A percentile compares a stretch with the other conserved stretches of the same genome.
Evolutionary conservation across 2,329 filamentous ascomycete species (phyloP).

Genomic region (Helotiales sp.): DNA sequence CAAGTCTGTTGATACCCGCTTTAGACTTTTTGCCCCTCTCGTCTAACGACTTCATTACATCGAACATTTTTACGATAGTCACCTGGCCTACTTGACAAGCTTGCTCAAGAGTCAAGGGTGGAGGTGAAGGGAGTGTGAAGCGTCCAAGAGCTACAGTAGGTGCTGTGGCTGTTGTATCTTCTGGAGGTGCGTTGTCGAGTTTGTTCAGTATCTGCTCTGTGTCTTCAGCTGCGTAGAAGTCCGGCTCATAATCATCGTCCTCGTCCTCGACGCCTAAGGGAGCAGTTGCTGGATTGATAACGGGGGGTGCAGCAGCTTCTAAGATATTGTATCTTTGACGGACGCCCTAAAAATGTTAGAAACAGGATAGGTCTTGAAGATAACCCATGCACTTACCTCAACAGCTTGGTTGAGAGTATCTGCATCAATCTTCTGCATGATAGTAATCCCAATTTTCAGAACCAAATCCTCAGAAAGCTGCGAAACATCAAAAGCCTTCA

Average conservation of each 20-base stretch:
- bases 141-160: constrained; percentile 63
- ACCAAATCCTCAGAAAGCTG: constrained; percentile 77
- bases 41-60: constrained; percentile 75
- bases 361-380: not conserved
- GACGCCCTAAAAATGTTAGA: constrained; percentile 50
- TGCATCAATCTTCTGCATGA: constrained; percentile 74
- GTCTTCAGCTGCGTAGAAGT: constrained; percentile 75
- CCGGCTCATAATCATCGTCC: constrained; percentile 92
- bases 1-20: constrained; percentile 80
- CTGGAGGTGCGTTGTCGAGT: constrained; percentile 70
- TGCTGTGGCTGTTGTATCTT: constrained; percentile 53
- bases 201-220: constrained; percentile 79
- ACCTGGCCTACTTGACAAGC: constrained; percentile 75
- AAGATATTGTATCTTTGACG: constrained; percentile 52
- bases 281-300: constrained; percentile 62
- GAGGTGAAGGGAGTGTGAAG: constrained; percentile 80
- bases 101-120: constrained; percentile 72
- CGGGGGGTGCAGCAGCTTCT: constrained; percentile 30
- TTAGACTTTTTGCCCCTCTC: constrained; percentile 67
- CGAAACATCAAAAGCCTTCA: constrained; percentile 83
- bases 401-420: constrained; percentile 74
- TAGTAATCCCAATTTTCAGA: constrained; percentile 79
- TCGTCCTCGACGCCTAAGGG: constrained; percentile 73
- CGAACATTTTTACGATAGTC: constrained; percentile 77
- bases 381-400: constrained; percentile 61